These are phyloP conservation scores for Nemania abortiva DNA, from an alignment of 2,329 filamentous ascomycete species.

Conservation along the genomic window DNA sequence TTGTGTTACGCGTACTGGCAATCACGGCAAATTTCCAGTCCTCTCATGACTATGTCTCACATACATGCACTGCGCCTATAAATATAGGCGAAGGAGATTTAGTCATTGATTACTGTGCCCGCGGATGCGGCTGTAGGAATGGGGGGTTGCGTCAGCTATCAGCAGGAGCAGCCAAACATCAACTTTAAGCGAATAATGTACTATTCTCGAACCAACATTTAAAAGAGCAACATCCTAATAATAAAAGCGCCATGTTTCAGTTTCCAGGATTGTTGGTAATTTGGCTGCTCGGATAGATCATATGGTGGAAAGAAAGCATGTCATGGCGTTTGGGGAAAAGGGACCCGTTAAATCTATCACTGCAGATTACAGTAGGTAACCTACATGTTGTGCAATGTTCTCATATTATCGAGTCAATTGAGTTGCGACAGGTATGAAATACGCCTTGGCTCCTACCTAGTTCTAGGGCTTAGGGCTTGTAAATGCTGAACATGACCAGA, in stretches of 20 bases:
- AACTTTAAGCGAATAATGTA: background rate
- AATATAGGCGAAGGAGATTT: conserved; percentile 22
- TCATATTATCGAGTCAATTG: background rate
- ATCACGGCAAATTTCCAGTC: conserved; percentile 6
- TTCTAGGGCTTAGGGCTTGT: conserved; percentile 2
- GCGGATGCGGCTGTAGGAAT: conserved; percentile 8
- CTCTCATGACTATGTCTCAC: background rate
- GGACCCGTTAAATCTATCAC: background rate
- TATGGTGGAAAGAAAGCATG: background rate
- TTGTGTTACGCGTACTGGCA: background rate
- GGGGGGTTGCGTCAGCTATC: background rate
- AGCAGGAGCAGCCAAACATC: background rate
- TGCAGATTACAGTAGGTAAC: background rate
- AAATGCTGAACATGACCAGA: background rate
- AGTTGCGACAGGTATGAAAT: background rate
- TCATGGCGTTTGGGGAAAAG: background rate
- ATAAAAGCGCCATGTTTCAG: background rate
- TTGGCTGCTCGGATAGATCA: background rate
- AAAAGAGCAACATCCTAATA: background rate
- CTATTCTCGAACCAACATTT: background rate
- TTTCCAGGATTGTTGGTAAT: background rate
- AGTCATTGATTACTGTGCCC: conserved; percentile 23
- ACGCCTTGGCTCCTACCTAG: too few species aligned
- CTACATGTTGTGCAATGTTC: background rate
- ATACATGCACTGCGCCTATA: conserved; percentile 21